These are phyloP conservation scores for Gossypium schwendimanii DNA, from an alignment of 441 rosid species.

Conservation along the genomic window DNA sequence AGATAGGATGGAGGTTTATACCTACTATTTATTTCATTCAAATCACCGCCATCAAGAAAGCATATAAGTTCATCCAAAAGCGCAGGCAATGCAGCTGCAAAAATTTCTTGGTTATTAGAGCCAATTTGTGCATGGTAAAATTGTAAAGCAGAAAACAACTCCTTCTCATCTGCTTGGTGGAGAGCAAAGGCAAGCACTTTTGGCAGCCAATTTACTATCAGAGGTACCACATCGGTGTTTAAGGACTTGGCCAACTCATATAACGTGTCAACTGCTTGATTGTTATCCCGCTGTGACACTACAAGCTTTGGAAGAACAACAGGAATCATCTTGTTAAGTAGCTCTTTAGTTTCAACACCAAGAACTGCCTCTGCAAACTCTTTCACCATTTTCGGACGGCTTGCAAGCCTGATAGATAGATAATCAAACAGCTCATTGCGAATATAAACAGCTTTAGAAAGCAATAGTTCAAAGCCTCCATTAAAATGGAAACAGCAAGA, in stretches of 20 bases:
- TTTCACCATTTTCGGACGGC: slow-evolving; percentile 62
- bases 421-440: slow-evolving; percentile 62
- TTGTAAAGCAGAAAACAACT: slow-evolving; percentile 66
- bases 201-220: slow-evolving; percentile 85
- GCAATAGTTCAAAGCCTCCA: slow-evolving; percentile 68
- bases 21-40: slow-evolving; percentile 73
- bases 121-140: slow-evolving; percentile 80
- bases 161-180: slow-evolving; percentile 56
- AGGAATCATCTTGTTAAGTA: slow-evolving; percentile 77
- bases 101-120: slow-evolving; percentile 85
- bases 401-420: slow-evolving; percentile 58
- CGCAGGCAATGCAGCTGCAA: slow-evolving; percentile 93
- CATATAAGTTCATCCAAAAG: slow-evolving; percentile 93
- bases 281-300: slow-evolving; percentile 66
- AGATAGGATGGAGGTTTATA: slow-evolving; percentile 25
- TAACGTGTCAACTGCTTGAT: slow-evolving; percentile 54
- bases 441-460: slow-evolving; percentile 54
- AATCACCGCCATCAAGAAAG: slow-evolving; percentile 75
- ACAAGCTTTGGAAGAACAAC: slow-evolving; percentile 90
- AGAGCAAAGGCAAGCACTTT: slow-evolving; percentile 96
- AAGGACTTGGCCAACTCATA: slow-evolving; percentile 69
- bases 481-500: slow-evolving; percentile 70
- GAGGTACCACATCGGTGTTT: slow-evolving; percentile 63
- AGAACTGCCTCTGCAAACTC: slow-evolving; percentile 93
- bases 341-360: slow-evolving; percentile 66